These are phyloP conservation scores for Xylaria telfairii DNA, from an alignment of 495 filamentous ascomycete species.

Conservation along the genomic window DNA sequence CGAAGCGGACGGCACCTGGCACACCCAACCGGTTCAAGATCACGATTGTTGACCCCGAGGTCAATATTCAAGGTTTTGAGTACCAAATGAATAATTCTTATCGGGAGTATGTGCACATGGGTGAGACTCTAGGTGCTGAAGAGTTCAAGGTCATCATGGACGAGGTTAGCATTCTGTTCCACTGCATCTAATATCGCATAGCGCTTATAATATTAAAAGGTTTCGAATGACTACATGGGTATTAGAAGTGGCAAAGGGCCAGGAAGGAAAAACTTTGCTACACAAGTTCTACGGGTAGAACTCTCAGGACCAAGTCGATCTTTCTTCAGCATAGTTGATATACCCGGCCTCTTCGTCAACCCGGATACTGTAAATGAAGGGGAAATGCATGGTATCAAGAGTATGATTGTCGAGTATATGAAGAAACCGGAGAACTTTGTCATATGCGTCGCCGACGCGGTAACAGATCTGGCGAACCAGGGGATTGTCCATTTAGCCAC, in stretches of 20 bases:
- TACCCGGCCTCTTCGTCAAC: slow-evolving; percentile 60
- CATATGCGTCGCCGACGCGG: slow-evolving; percentile 46
- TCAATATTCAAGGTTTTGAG: slow-evolving; percentile 35
- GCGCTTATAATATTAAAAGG: not conserved
- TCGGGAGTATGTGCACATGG: slow-evolving; percentile 14
- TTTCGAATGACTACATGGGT: slow-evolving; percentile 3
- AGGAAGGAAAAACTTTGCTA: slow-evolving; percentile 42
- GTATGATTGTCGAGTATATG: slow-evolving; percentile 55
- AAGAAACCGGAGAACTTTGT: slow-evolving; percentile 52
- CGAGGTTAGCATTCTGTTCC: slow-evolving; percentile 33
- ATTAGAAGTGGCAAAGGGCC: slow-evolving; percentile 22
- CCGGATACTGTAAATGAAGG: slow-evolving; percentile 37
- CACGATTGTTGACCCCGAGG: slow-evolving; percentile 30
- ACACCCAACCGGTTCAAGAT: slow-evolving; percentile 46
- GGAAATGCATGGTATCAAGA: slow-evolving; percentile 28
- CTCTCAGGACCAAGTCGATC: slow-evolving; percentile 53
- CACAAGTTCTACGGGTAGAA: slow-evolving; percentile 58
- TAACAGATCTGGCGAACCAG: slow-evolving; percentile 40
- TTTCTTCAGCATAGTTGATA: slow-evolving; percentile 60
- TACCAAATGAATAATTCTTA: slow-evolving; percentile 19
- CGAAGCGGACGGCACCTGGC: slow-evolving; percentile 47
- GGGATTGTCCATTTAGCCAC: slow-evolving; percentile 44
- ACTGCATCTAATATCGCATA: not conserved
- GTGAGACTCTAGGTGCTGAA: slow-evolving; percentile 37
- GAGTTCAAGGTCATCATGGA: slow-evolving; percentile 43